These are phyloP conservation scores for Coelastrella sp. DNA, from an alignment of 139 green algal genomes.

Conservation along the genomic window DNA sequence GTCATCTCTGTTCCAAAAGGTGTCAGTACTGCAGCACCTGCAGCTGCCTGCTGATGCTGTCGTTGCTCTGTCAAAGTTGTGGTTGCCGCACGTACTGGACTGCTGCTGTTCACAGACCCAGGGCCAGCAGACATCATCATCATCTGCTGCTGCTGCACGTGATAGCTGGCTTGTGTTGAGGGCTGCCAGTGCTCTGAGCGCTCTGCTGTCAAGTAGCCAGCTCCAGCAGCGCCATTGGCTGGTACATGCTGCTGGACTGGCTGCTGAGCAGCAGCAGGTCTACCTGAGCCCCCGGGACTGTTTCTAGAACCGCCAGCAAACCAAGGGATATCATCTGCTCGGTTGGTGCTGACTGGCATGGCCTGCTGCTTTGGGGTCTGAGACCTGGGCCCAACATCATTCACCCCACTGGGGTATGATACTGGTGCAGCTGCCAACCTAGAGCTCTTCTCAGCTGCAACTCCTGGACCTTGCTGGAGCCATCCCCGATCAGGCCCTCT, in stretches of 20 bases:
- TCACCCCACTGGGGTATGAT: no score
- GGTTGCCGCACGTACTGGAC: not conserved
- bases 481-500: no score
- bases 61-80: not conserved
- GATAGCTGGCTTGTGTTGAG: not conserved
- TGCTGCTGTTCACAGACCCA: not conserved
- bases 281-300: not conserved
- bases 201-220: not conserved
- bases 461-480: not conserved
- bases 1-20: conserved; percentile 26
- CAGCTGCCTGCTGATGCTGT: not conserved
- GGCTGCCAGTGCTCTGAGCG: not conserved
- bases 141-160: not conserved
- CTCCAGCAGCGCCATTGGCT: not conserved
- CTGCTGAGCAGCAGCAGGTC: not conserved
- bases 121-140: not conserved
- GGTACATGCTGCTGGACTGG: conserved; percentile 33
- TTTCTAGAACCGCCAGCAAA: not conserved
- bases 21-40: not conserved
- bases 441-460: not conserved
- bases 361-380: not conserved
- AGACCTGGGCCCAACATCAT: not conserved
- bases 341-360: not conserved
- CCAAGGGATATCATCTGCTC: not conserved
- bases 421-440: not conserved